Conservation (phyloP, 441 rosid genomes). For the Aquilaria agallochum region DNA sequence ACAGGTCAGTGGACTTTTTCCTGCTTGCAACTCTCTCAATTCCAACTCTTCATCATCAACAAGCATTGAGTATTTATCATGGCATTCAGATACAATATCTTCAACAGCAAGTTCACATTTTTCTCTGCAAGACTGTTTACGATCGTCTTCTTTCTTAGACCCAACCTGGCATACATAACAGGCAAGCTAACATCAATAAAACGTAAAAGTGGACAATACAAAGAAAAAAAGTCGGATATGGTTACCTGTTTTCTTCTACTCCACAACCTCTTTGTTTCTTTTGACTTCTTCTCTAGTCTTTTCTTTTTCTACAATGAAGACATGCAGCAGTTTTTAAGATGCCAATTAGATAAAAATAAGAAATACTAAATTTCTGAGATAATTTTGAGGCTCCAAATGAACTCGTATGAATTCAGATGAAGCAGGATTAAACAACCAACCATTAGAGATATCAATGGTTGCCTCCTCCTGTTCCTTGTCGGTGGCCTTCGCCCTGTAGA, state of each 20-base stretch:
- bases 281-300: constrained; percentile 42
- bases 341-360: constrained; percentile 9
- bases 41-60: constrained; percentile 94
- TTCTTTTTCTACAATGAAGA: constrained; percentile 48
- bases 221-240: constrained; percentile 9
- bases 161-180: constrained; percentile 44
- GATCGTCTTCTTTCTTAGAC: constrained; percentile 30
- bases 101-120: constrained; percentile 74
- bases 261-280: constrained; percentile 46
- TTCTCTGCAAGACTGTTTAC: constrained; percentile 34
- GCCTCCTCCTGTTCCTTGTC: constrained; percentile 37
- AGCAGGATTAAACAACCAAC: constrained; percentile 30
- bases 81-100: constrained; percentile 29
- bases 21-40: constrained; percentile 71
- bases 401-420: not conserved
- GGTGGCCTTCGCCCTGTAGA: constrained; percentile 26
- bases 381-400: not conserved
- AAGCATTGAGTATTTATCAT: constrained; percentile 40
- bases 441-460: constrained; percentile 42
- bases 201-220: constrained; percentile 1
- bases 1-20: constrained; percentile 52
- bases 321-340: constrained; percentile 9
- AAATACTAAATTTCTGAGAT: constrained; percentile 1
- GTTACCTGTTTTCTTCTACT: constrained; percentile 55
- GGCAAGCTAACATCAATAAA: constrained; percentile 18